phyloP scores from a whole-genome alignment of 129 eudicot genomes.

The Dittrichia graveolens region DNA sequence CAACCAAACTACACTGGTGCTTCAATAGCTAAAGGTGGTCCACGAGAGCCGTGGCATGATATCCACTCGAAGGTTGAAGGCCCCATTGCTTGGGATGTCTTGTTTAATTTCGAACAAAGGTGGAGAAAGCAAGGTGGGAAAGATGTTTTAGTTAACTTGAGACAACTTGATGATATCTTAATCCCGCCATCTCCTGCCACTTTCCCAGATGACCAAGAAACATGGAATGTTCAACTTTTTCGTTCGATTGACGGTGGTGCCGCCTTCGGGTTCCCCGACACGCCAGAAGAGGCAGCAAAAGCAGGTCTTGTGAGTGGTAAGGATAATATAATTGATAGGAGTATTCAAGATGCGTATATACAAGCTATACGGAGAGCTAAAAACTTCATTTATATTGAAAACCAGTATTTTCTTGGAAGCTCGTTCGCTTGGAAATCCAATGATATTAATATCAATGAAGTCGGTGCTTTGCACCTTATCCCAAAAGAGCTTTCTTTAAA shows the following conservation, averaged over 20 bases:
- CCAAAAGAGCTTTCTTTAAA: conserved; percentile 83
- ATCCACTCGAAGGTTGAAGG: conserved; percentile 81
- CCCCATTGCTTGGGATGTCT: conserved; percentile 84
- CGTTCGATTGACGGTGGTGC: conserved; percentile 90
- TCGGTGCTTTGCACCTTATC: conserved; percentile 73
- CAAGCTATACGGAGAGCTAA: conserved; percentile 81
- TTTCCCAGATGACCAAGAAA: conserved; percentile 64
- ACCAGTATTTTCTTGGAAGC: conserved; percentile 83
- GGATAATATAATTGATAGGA: conserved; percentile 76
- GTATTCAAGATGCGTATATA: conserved; percentile 87
- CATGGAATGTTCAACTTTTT: conserved; percentile 79
- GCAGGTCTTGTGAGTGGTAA: conserved; percentile 86
- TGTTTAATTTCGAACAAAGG: conserved; percentile 80
- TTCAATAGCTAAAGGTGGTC: conserved; percentile 69
- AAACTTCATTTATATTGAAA: conserved; percentile 72
- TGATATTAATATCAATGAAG: conserved; percentile 55
- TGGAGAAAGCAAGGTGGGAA: conserved; percentile 93
- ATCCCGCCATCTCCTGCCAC: conserved; percentile 79
- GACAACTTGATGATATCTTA: conserved; percentile 53
- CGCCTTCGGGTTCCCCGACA: conserved; percentile 80
- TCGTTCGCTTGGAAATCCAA: conserved; percentile 59
- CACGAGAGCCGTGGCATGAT: conserved; percentile 91
- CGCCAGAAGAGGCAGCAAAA: conserved; percentile 75
- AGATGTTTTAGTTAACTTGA: conserved; percentile 56
- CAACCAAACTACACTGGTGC: conserved; percentile 75